These are phyloP conservation scores for Jatropha podagrica DNA, from an alignment of 441 rosid genomes.

Conservation along the genomic window DNA sequence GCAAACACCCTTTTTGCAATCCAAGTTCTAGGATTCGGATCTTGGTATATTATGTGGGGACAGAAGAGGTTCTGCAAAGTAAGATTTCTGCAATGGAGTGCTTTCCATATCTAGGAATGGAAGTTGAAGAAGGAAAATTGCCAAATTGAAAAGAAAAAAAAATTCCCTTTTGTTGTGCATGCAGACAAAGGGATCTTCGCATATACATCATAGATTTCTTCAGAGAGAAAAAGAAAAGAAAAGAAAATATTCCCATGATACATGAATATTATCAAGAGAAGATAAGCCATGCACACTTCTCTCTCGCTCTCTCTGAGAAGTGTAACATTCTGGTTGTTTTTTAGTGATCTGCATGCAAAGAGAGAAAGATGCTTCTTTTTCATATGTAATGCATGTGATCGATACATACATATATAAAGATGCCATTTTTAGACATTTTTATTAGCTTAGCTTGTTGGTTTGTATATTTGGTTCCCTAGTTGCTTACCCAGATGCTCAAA, in stretches of 20 bases:
- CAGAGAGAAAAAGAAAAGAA: not conserved
- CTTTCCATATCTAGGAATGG: conserved; percentile 15
- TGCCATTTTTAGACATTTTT: no score
- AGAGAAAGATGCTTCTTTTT: conserved; percentile 16
- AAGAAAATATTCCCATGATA: conserved; percentile 2
- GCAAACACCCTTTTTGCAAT: not conserved
- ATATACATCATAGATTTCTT: not conserved
- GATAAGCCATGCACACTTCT: not conserved
- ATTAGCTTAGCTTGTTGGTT: not conserved
- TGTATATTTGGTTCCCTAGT: not conserved
- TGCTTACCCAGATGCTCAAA: not conserved
- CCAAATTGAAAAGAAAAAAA: not conserved
- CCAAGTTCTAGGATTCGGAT: not conserved
- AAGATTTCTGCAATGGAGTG: conserved; percentile 1
- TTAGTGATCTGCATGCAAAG: conserved; percentile 13
- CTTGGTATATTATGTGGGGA: not conserved
- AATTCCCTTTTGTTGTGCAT: conserved; percentile 1
- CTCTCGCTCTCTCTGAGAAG: not conserved
- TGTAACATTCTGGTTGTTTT: conserved; percentile 14
- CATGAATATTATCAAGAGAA: not conserved
- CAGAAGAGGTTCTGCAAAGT: not conserved
- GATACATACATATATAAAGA: no score
- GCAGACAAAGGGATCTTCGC: conserved; percentile 9
- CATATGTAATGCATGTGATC: not conserved
- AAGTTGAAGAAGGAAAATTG: not conserved